Percentiles rank a stretch among this genome's conserved stretches.
Conservation (phyloP, 1,284 basidiomycete species). For the Mycena citricolor region DNA sequence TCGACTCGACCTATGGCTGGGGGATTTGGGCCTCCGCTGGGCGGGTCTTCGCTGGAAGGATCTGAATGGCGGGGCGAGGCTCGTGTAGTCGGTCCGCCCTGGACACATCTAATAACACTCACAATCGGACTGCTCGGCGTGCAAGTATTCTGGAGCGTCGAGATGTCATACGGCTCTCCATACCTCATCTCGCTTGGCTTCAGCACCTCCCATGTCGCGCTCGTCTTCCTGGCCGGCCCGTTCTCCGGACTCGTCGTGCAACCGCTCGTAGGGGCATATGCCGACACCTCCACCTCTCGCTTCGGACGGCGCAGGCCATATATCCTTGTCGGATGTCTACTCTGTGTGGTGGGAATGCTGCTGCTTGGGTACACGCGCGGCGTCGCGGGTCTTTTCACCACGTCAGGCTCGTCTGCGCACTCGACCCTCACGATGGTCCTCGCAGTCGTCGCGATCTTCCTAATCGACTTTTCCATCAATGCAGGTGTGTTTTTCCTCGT, state of each 20-base stretch:
- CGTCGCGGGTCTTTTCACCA: slow-evolving; percentile 64
- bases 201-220: slow-evolving; percentile 82
- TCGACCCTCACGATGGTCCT: slow-evolving; percentile 68
- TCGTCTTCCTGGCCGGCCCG: slow-evolving; percentile 94
- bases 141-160: slow-evolving; percentile 87
- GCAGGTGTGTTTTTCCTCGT: slow-evolving; percentile 50
- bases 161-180: slow-evolving; percentile 91
- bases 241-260: slow-evolving; percentile 90
- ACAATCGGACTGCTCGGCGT: slow-evolving; percentile 81
- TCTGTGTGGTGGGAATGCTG: slow-evolving; percentile 76
- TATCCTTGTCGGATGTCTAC: slow-evolving; percentile 68
- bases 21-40: slow-evolving; percentile 13
- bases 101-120: slow-evolving; percentile 62
- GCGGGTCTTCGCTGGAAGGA: not conserved
- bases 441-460: slow-evolving; percentile 84
- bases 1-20: slow-evolving; percentile 18
- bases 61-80: slow-evolving; percentile 32
- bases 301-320: slow-evolving; percentile 86
- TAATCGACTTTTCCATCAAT: slow-evolving; percentile 93
- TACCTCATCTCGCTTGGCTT: slow-evolving; percentile 91
- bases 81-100: slow-evolving; percentile 40
- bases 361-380: slow-evolving; percentile 83
- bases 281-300: slow-evolving; percentile 84
- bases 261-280: slow-evolving; percentile 81
- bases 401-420: slow-evolving; percentile 38